Conservation (phyloP, 176 grass and related monocot species). For the Lolium perenne region DNA sequence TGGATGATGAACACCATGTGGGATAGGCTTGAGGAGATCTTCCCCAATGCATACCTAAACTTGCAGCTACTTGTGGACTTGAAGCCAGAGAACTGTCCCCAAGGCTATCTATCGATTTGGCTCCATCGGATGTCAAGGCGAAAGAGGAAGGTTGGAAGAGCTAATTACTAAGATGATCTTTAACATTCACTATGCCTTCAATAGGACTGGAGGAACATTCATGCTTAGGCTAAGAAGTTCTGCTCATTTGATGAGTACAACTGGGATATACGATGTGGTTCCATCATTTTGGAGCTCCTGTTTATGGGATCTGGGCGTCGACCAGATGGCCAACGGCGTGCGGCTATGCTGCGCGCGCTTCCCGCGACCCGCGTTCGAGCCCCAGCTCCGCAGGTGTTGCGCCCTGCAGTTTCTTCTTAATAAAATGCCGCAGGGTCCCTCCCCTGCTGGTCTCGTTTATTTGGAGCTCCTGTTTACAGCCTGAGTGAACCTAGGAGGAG, state of each 20-base stretch:
- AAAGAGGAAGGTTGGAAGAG: conserved; percentile 73
- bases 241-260: conserved; percentile 89
- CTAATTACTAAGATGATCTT: conserved; percentile 77
- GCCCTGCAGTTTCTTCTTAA: too few relatives aligned
- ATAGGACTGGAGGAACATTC: conserved; percentile 92
- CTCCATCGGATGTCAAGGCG: conserved; percentile 69
- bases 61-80: conserved; percentile 66
- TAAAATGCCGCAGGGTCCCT: too few relatives aligned
- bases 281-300: conserved; percentile 69
- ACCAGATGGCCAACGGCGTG: too few relatives aligned
- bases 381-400: too few relatives aligned
- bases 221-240: conserved; percentile 83
- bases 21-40: conserved; percentile 80
- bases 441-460: neutral
- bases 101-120: conserved; percentile 79
- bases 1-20: conserved; percentile 99
- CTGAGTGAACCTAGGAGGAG: conserved; percentile 71
- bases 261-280: conserved; percentile 93
- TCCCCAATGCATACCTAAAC: conserved; percentile 76
- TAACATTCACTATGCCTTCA: conserved; percentile 85
- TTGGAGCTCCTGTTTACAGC: conserved; percentile 73
- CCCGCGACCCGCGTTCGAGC: too few relatives aligned
- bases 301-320: conserved; percentile 38
- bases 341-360: too few relatives aligned
- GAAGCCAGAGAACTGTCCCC: conserved; percentile 71